Base-by-base conservation (phyloP, 1,139 yeast species). In the Candida smagusa region DNA sequence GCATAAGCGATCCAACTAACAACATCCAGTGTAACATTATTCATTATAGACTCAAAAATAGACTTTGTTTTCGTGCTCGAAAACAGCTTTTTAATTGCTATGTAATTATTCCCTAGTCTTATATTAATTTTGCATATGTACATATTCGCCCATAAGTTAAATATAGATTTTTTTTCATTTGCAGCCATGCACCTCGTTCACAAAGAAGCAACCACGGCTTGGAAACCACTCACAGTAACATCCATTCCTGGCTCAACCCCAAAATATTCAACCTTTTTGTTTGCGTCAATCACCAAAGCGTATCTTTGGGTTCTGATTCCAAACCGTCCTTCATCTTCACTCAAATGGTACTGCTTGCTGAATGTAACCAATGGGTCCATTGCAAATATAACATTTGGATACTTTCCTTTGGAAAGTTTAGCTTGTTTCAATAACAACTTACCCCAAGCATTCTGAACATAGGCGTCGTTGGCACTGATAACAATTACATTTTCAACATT, bases 231-330 rank as follows among this genome's bases (percentile, higher is more conserved):
- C 35, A 38, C 39, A n/a, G 46, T 47, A 23, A 59, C 62, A 3
- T 50, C 61, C 24, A 49, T 44, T 30, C 50, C 60, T 22, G 44
- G 45, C 39, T 59, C 63, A 37, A 79, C 65, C 12, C 53, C 53
- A 13, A 46, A 33, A 35, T 49, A 49, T 33, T 29, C 36, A n/a
- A 49, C 38, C 12, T 39, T 22, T 47, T 49, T 38, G 44, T 44
- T 34, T 50, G 80, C 79, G 13, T 54, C 52, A 41, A 85, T 78
- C 45, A 86, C 69, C 38, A 80, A 61, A 40, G 90, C 89, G 62
- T 77, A 86, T 63, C 95, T 77, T 37, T 73, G 71, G 43, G 85
- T 77, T 67, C 95, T 78, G 42, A 68, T 55, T 23, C 88, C 90
- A 32, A 36, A 43, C 29, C 45, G 54, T 35, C 47, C 40, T 39